Evolutionary conservation across 495 filamentous ascomycete genomes (phyloP).

Genomic region (Cercophora sp.): DNA sequence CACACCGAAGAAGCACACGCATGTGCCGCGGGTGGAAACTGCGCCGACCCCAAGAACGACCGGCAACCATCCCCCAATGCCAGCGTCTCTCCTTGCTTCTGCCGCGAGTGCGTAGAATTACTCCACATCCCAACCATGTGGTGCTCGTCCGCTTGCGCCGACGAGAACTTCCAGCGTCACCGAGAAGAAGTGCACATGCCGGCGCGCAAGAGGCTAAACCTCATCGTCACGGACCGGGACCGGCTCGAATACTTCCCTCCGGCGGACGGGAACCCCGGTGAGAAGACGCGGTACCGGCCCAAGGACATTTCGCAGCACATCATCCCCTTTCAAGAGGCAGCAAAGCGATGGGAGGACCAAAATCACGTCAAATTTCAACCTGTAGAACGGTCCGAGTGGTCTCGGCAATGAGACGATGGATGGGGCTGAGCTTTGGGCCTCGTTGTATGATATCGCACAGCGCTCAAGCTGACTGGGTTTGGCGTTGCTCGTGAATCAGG

Average conservation of each 20-base stretch:
- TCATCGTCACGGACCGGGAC: conserved; percentile 23
- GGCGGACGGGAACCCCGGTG: not conserved
- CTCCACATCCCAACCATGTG: conserved; percentile 32
- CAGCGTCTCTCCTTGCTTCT: conserved; percentile 24
- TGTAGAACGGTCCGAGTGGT: not conserved
- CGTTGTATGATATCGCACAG: no score
- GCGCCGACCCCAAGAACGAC: conserved; percentile 14
- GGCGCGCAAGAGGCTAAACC: conserved; percentile 19
- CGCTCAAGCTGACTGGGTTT: no score
- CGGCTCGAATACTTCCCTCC: conserved; percentile 25
- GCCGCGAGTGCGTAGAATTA: conserved; percentile 37
- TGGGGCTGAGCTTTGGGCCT: not conserved
- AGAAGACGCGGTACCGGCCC: conserved; percentile 26
- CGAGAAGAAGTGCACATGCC: conserved; percentile 38
- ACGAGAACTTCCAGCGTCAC: conserved; percentile 37
- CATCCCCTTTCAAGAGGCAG: conserved; percentile 26
- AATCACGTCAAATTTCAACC: conserved; percentile 18
- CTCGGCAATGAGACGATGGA: not conserved
- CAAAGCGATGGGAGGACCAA: conserved; percentile 34
- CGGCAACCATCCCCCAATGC: no score
- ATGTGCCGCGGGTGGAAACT: conserved; percentile 21
- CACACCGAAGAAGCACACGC: conserved; percentile 23
- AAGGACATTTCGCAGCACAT: conserved; percentile 28
- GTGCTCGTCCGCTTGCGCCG: conserved; percentile 40
- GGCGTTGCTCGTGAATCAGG: no score